Evolutionary conservation across 2,329 filamentous ascomycete genomes (phyloP), one percentile per base, ranked within the genome.

Genomic region (Pseudonectria buxi): DNA sequence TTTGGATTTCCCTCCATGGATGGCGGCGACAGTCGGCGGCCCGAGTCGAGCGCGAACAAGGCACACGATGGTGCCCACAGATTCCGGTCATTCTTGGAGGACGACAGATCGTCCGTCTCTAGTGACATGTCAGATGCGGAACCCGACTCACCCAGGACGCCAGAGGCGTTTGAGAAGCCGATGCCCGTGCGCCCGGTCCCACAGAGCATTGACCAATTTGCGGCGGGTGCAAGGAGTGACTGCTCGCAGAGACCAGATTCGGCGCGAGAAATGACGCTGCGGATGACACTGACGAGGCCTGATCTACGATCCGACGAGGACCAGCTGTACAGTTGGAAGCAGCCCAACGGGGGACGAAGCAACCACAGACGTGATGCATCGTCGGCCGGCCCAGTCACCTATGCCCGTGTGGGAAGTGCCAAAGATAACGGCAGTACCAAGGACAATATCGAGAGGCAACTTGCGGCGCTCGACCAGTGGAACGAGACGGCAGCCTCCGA

Each of bases 201-300:
- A 12, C 50, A 37, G 14, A 52, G 45, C 14, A 49, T 53, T 7
- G 56, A 57, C 24, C 47, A 53, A 14, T 44, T 49, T 5, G 26
- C 36, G 18, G 24, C 54, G 18, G 18, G 18, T 25, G 43, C 50
- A 38, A 63, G 62, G 41, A 47, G 51, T 26, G 67, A 68, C 38
- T 71, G 72, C 48, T 61, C 66, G 10, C 72, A 76, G 31, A 69
- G 68, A 5, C 63, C 74, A 3, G 65, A 71, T 0, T 71, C 73
- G 24, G 82, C 77, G 36, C 55, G 89, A 24, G 89, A 96, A 59
- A 95, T 95, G 89, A 96, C 92, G 3, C 65, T 96, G 32, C 85
- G 89, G 32, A 94, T 96, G 88, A 96, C 90, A 0, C 72, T 96
- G 36, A 96, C 92, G 4, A 73, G 89, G 30, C 86, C 88, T 0